phyloP scores from a whole-genome alignment of 192 early-diverging fungal species.

The Linnemannia exigua region DNA sequence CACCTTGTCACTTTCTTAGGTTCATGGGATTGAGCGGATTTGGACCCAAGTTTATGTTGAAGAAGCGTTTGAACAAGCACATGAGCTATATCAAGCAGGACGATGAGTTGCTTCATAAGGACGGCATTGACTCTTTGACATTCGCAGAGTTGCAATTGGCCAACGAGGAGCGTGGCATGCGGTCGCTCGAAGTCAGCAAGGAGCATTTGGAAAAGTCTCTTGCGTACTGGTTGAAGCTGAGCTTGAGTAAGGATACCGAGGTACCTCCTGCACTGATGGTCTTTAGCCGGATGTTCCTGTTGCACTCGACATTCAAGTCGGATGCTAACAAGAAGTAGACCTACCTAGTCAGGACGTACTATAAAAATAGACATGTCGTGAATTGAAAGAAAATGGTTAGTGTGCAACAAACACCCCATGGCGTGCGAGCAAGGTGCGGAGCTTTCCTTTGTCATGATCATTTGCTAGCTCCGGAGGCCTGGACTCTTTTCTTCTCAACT shows the following conservation, averaged over 20 bases:
- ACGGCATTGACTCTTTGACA: slow-evolving; percentile 58
- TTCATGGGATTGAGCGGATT: slow-evolving; percentile 66
- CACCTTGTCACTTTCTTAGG: slow-evolving; percentile 14
- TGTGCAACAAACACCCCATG: not conserved
- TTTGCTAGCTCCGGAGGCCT: not conserved
- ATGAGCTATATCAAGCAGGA: slow-evolving; percentile 61
- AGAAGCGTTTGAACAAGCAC: slow-evolving; percentile 57
- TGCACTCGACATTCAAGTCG: slow-evolving; percentile 63
- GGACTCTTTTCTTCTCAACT: not conserved
- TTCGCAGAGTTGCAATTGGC: slow-evolving; percentile 59
- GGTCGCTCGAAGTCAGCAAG: slow-evolving; percentile 56
- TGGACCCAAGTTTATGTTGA: slow-evolving; percentile 63
- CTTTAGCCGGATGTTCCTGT: slow-evolving; percentile 66
- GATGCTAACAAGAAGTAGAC: slow-evolving; percentile 35
- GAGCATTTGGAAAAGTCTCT: slow-evolving; percentile 59
- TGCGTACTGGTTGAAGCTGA: slow-evolving; percentile 62
- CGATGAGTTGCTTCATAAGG: slow-evolving; percentile 59
- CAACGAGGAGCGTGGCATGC: slow-evolving; percentile 69
- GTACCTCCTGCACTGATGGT: slow-evolving; percentile 61
- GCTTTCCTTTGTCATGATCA: slow-evolving; percentile 9
- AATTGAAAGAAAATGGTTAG: not conserved
- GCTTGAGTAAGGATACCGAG: slow-evolving; percentile 42
- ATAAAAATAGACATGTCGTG: not conserved
- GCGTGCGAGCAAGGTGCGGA: not conserved
- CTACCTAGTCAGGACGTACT: not conserved